Evolutionary conservation across 2,329 filamentous ascomycete species (phyloP), one percentile per base, ranked within the genome.

Genomic region (Chaetomiaceae sp.): DNA sequence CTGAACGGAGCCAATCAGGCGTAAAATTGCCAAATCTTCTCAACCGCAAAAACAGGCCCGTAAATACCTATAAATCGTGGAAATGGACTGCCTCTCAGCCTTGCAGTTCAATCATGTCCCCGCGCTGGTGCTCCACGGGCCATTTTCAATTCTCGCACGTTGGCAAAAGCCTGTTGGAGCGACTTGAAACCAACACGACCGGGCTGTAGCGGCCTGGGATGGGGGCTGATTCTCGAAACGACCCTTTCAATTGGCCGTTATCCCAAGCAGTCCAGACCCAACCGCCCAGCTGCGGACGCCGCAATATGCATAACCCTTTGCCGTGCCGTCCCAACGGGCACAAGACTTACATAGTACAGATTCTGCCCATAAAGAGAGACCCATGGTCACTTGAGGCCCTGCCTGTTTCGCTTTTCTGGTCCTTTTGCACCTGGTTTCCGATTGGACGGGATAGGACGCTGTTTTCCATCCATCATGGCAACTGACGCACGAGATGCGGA

Each of bases 401-500:
- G 16, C 21, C 32, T 23, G 41, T 38, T 32, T 18, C 6, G 20
- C 25, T 36, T 23, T 18, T 25, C 18, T 44, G 13, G 3, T 7
- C n/a, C 27, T 29, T 33, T 44, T 16, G 13, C 40, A 23, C 41
- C 25, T 25, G 9, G 30, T 34, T 9, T n/a, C n/a, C 3, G 23
- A 44, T 13, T 43, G 32, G 25, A 37, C 21, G 32, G n/a, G 21
- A 23, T 18, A 53, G 25, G 44, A 16, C 36, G 21, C 29, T 18
- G 16, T 13, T 4, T 29, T 14, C 13, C 25, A 38, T 34, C 29
- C 36, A 20, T 23, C 30, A 58, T 60, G 56, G 50, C 58, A 23
- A 57, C 46, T 32, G 56, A 58, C 41, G 41, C 30, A 21, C 46
- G 54, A 40, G 38, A 55, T 29, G 53, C 57, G 8, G 56, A 53